Base-by-base conservation (phyloP, 2,329 filamentous ascomycete species). In the Monosporascus ibericus region DNA sequence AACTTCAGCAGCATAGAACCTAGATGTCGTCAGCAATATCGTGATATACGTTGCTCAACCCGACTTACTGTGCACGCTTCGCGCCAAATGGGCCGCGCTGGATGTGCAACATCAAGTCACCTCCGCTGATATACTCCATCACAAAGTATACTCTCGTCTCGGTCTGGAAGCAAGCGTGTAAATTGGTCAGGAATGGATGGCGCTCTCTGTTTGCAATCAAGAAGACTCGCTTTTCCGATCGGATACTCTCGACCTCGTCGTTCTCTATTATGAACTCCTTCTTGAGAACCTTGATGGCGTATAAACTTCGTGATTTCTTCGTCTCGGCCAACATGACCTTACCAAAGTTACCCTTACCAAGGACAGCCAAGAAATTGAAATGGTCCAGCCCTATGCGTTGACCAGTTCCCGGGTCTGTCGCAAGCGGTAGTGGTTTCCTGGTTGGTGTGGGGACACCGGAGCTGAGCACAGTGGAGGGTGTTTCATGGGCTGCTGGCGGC, bases 211-310 rank as follows among this genome's bases (percentile, higher is more conserved):
- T 99, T 36, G 94, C 94, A 67, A 99, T 88, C 68, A 99, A 71
- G 75, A 97, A 96, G 17, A 99, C 95, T 58, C 94, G 83, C 81
- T 99, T 99, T 73, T 99, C 94, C 0, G 94, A 99, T 58, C 92
- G 85, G 42, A 91, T 96, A 71, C 92, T 97, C 72, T 99, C 94
- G 7, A 99, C 94, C 75, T 99, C 94, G 67, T 99, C 94, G 60
- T 99, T 96, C 69, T 99, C 95, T 57, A 99, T 99, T 67, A 99
- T 99, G 70, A 99, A 99, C 70, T 99, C 94, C 75, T 99, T 99
- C 81, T 99, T 99, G 62, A 99, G 76, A 38, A 99, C 94, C 74
- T 99, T 99, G 72, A 99, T 99, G 52, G 94, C 94, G 69, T 97
- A 99, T 7, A 99, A 78, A 70, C 92, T 88, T 71, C 92, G 90